Evolutionary conservation across 1,284 basidiomycete genomes (phyloP).

Genomic region (Somion occarium): DNA sequence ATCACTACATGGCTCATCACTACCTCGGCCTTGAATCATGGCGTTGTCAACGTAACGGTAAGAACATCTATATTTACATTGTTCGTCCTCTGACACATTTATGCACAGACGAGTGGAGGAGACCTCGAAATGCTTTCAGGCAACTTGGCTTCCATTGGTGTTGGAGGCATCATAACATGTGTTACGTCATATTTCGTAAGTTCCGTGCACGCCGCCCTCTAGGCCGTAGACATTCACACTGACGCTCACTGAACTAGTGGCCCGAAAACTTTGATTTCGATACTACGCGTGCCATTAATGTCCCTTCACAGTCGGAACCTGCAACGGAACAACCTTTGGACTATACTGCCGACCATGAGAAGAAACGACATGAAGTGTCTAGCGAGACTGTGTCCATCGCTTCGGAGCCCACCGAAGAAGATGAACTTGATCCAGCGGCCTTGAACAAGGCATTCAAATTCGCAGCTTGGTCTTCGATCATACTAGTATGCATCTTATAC

Average conservation of each 20-base stretch:
- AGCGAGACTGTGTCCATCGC: conserved; percentile 29
- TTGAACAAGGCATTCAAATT: conserved; percentile 73
- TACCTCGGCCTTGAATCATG: conserved; percentile 64
- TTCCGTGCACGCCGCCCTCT: background rate
- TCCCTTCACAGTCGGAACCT: conserved; percentile 20
- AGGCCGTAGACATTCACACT: background rate
- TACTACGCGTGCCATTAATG: conserved; percentile 73
- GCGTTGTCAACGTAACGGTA: conserved; percentile 70
- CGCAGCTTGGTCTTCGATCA: conserved; percentile 67
- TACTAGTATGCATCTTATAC: conserved; percentile 44
- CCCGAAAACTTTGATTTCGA: conserved; percentile 82
- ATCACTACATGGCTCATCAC: conserved; percentile 84
- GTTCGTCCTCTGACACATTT: background rate
- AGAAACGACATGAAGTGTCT: conserved; percentile 31
- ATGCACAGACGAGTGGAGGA: conserved; percentile 40
- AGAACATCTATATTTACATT: conserved; percentile 20
- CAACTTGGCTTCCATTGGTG: conserved; percentile 81
- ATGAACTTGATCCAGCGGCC: conserved; percentile 56
- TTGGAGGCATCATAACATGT: conserved; percentile 75
- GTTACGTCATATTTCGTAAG: conserved; percentile 58
- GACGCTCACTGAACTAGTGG: conserved; percentile 37
- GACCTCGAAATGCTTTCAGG: conserved; percentile 85
- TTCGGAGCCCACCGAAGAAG: conserved; percentile 37
- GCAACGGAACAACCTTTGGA: conserved; percentile 15
- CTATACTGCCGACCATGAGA: conserved; percentile 31